phyloP scores from a whole-genome alignment of 2,329 filamentous ascomycete genomes.

The Trichoderma sp. region DNA sequence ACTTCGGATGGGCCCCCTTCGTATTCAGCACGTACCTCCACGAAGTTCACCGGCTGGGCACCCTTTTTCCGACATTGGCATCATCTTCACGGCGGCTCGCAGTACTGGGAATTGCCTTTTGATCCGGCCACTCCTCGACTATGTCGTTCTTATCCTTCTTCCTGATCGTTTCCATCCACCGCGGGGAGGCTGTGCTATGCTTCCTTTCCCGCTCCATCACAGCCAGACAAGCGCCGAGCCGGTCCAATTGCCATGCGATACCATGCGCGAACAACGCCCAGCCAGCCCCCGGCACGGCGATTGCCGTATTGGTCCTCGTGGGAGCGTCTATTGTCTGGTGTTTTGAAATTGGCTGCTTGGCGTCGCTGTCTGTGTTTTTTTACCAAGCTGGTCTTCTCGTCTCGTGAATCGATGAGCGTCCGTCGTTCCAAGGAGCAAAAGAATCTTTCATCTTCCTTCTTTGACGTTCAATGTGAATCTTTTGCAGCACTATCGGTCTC shows the following conservation, averaged over 20 bases:
- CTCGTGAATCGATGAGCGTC: neutral
- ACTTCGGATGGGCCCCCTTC: conserved; percentile 16
- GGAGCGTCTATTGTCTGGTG: conserved; percentile 6
- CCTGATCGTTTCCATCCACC: no score
- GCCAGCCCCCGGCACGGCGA: conserved; percentile 15
- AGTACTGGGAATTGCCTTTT: no score
- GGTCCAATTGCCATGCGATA: conserved; percentile 6
- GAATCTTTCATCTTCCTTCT: neutral
- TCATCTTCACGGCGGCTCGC: no score
- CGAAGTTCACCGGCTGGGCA: no score
- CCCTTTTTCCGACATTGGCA: no score
- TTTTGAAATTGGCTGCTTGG: conserved; percentile 13
- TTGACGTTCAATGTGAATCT: neutral
- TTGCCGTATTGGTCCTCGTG: conserved; percentile 7
- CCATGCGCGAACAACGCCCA: neutral
- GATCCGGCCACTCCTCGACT: neutral
- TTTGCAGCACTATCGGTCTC: no score
- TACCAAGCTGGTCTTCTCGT: neutral
- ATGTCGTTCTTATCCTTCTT: neutral
- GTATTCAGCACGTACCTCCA: conserved; percentile 9
- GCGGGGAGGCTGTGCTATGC: conserved; percentile 20
- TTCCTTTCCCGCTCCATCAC: neutral
- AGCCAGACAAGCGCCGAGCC: no score
- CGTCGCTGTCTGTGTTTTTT: neutral
- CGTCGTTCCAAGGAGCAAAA: neutral